These are phyloP conservation scores for Lumnitzera racemosa DNA, from an alignment of 345 rosid species.

Conservation along the genomic window DNA sequence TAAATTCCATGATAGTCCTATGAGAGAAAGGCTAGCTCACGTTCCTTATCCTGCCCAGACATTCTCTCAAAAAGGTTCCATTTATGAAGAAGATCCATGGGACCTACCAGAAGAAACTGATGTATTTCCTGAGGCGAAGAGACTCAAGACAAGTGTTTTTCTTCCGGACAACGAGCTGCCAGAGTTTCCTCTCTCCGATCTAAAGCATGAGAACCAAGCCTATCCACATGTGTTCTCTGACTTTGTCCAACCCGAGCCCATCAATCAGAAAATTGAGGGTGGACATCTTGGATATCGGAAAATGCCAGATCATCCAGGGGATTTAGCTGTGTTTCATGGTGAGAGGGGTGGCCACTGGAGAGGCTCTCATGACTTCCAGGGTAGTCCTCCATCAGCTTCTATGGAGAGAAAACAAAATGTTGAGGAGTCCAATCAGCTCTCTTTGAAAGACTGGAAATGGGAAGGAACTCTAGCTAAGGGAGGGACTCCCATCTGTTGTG, in stretches of 20 bases:
- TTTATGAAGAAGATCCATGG: constrained; percentile 70
- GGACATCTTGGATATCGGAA: constrained; percentile 40
- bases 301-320: constrained; percentile 26
- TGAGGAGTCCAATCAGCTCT: constrained; percentile 45
- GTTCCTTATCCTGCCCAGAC: constrained; percentile 39
- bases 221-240: constrained; percentile 43
- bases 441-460: constrained; percentile 92
- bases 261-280: constrained; percentile 35
- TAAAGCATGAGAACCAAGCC: constrained; percentile 43
- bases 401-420: constrained; percentile 51
- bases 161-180: constrained; percentile 62
- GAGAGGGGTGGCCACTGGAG: constrained; percentile 41
- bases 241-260: constrained; percentile 39
- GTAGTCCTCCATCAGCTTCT: constrained; percentile 32
- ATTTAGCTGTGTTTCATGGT: constrained; percentile 24
- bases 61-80: constrained; percentile 30
- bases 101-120: constrained; percentile 64
- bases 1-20: constrained; percentile 49
- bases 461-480: constrained; percentile 96
- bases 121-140: constrained; percentile 52
- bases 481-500: constrained; percentile 85
- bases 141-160: constrained; percentile 49
- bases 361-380: constrained; percentile 43
- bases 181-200: constrained; percentile 53
- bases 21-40: constrained; percentile 34